Conservation (phyloP, 192 early-diverging fungal genomes). For the Coemansia sp. region DNA sequence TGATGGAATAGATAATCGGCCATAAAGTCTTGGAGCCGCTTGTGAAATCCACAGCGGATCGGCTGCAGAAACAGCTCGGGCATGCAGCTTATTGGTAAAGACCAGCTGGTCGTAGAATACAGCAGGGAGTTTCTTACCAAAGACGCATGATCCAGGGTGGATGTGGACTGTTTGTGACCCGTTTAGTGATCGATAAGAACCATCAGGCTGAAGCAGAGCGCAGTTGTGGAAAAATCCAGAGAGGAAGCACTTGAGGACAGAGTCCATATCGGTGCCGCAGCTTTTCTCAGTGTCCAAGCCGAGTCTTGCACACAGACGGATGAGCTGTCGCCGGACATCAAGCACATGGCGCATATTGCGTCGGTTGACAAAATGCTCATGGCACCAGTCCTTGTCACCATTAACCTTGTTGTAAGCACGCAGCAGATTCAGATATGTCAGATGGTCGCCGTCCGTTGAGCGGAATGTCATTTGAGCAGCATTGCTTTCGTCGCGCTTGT, state of each 20-base stretch:
- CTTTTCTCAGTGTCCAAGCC: slow-evolving; percentile 63
- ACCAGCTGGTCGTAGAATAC: slow-evolving; percentile 92
- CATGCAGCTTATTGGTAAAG: slow-evolving; percentile 86
- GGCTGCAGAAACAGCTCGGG: slow-evolving; percentile 77
- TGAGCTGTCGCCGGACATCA: slow-evolving; percentile 87
- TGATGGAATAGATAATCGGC: slow-evolving; percentile 1
- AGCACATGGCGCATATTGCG: slow-evolving; percentile 83
- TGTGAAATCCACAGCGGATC: slow-evolving; percentile 80
- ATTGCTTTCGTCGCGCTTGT: slow-evolving; percentile 82
- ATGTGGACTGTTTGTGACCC: slow-evolving; percentile 73
- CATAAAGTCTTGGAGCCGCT: slow-evolving; percentile 78
- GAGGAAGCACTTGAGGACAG: slow-evolving; percentile 81
- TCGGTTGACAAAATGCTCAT: slow-evolving; percentile 86
- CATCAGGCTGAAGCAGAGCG: slow-evolving; percentile 83
- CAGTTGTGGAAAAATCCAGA: slow-evolving; percentile 89
- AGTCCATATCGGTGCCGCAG: slow-evolving; percentile 74
- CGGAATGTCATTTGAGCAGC: slow-evolving; percentile 80
- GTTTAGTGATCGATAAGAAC: slow-evolving; percentile 69
- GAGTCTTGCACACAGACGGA: slow-evolving; percentile 70
- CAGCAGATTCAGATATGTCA: slow-evolving; percentile 87
- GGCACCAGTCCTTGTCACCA: slow-evolving; percentile 86
- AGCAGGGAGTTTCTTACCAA: slow-evolving; percentile 72
- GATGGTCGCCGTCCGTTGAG: slow-evolving; percentile 86
- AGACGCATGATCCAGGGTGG: slow-evolving; percentile 87
- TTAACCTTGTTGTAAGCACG: slow-evolving; percentile 73